Base-by-base conservation (phyloP, 495 filamentous ascomycete genomes). In the Podospora tetraspora region DNA sequence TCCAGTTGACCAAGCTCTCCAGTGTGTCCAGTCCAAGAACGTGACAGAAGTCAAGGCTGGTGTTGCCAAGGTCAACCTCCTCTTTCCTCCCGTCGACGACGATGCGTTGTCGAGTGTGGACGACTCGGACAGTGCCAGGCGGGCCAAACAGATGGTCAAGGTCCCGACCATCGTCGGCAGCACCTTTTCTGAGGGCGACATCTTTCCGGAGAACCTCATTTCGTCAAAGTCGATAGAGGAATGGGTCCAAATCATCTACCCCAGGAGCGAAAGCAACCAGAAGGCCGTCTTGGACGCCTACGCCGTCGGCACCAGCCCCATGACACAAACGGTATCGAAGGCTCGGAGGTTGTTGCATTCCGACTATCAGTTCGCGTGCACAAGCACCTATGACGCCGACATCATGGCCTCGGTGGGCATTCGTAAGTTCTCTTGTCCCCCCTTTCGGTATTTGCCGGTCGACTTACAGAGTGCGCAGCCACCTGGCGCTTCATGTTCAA, bases 401-500 rank as follows among this genome's bases (percentile, higher is more conserved):
- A 27, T 68, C 0, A 68, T 62, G 23, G 58, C 37, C 19, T 30
- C 22, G 9, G 22, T 62, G 12, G 66, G 66, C 6, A 62, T 62
- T 21, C 59, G 29, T 62, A 3, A 60, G 58, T 60, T 23, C 25
- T 3, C 1, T 34, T 7, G 0, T n/a, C 2, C 43, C 5, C 1
- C 19, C 3, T n/a, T 7, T n/a, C n/a, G 11, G 32, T 13, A 8
- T 23, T 25, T 60, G 11, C 1, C 11, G 12, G 32, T 27, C 10
- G 0, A n/a, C 43, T 52, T 52, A 52, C 58, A 60, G 58, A 24
- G 22, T 13, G 3, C 3, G 2, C 16, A 60, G 58, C 64, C 23
- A 68, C 60, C 7, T 68, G 66, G 66, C 59, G 66, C 24, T 68
- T 62, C 30, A 22, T 68, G 22, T 68, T 68, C 60, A 68, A 68